A percentile compares a stretch with the other conserved stretches of the same genome.
phyloP scores from a whole-genome alignment of 352 stramenopile species.

The Globisporangium irregulare region DNA sequence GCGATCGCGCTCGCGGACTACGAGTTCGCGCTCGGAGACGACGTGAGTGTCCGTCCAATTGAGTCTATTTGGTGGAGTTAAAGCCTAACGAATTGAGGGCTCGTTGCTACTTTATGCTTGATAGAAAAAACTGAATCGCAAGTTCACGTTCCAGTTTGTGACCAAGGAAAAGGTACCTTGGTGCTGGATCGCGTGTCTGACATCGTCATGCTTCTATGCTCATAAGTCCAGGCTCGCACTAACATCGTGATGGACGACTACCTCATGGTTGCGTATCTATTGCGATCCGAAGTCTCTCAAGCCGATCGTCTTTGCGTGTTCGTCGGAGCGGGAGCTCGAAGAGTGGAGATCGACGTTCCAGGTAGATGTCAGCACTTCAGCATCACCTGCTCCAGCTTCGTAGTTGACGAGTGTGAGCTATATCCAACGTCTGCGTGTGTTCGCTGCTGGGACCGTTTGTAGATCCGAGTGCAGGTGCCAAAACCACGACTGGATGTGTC shows the following conservation, averaged over 20 bases:
- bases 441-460: background rate
- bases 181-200: background rate
- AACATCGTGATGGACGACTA: background rate
- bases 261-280: too few species aligned
- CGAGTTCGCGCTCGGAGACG: constrained; percentile 38
- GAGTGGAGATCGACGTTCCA: constrained; percentile 65
- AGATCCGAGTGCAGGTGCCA: background rate
- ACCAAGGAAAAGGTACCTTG: constrained; percentile 43
- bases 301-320: constrained; percentile 57
- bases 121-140: constrained; percentile 59
- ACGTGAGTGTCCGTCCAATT: constrained; percentile 25
- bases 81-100: background rate
- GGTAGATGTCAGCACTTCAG: constrained; percentile 8
- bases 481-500: background rate
- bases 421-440: background rate
- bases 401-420: background rate
- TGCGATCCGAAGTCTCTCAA: constrained; percentile 34
- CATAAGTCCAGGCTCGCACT: background rate
- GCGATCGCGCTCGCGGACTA: constrained; percentile 48
- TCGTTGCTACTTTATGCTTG: background rate
- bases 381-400: background rate
- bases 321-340: constrained; percentile 45
- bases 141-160: constrained; percentile 62
- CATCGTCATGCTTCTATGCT: background rate
- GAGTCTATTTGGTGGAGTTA: background rate